These are phyloP conservation scores for Sphaerostilbella broomeana DNA, from an alignment of 2,329 filamentous ascomycete species.

Conservation along the genomic window DNA sequence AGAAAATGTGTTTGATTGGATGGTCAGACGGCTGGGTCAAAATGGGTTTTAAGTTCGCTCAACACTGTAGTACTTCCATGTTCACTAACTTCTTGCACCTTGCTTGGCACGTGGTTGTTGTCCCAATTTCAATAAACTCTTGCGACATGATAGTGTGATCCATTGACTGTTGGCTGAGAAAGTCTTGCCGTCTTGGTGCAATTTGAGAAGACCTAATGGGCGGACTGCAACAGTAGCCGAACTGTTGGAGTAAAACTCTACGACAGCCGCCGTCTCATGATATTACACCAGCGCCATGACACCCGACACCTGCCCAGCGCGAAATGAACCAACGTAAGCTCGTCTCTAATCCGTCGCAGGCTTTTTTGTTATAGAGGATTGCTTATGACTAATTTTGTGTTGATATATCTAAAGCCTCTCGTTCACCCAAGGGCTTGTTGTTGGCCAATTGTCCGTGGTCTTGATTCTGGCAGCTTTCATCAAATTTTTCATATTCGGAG, in stretches of 20 bases:
- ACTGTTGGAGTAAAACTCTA: background rate
- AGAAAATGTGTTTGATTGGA: too few relatives aligned
- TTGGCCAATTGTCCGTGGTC: conserved; percentile 89
- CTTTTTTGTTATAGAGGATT: conserved; percentile 1
- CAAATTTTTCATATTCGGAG: conserved; percentile 99
- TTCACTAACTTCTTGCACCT: too few relatives aligned
- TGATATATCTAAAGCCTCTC: conserved; percentile 54
- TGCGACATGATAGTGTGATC: background rate
- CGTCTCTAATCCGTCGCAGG: conserved; percentile 10
- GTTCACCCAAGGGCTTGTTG: conserved; percentile 87
- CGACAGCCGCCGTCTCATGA: too few relatives aligned
- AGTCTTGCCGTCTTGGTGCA: background rate
- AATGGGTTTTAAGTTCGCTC: too few relatives aligned
- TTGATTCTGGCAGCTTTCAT: conserved; percentile 91
- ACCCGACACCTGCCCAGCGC: conserved; percentile 35
- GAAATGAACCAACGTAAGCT: conserved; percentile 42
- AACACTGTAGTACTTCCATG: too few relatives aligned
- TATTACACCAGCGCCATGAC: conserved; percentile 33
- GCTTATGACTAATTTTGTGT: background rate
- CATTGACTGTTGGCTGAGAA: background rate
- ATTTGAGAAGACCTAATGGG: background rate
- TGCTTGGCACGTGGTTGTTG: too few relatives aligned
- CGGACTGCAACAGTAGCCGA: too few relatives aligned
- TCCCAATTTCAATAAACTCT: too few relatives aligned
- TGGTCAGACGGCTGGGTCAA: too few relatives aligned